Base-by-base conservation (phyloP, 2,329 filamentous ascomycete genomes). In the Westerdykella ornata region DNA sequence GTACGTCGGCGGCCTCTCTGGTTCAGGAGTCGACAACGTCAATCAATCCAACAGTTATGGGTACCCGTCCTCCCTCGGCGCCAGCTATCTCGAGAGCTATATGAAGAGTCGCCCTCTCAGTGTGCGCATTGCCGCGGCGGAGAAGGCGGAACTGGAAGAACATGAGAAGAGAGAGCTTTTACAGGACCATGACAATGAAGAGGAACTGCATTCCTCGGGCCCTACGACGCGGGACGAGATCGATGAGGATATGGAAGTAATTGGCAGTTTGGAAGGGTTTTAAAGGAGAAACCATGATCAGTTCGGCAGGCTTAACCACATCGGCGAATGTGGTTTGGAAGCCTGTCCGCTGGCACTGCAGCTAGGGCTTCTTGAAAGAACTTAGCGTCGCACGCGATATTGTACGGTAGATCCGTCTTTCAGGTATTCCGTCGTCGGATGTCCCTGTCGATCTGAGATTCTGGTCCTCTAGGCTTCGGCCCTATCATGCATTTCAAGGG, bases 81-180 rank as follows among this genome's bases (percentile, higher is more conserved):
- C 63, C 2, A 65, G 60, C 43, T 66, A 65, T 40, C 49, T 66
- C 31, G 63, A 66, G 44, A 63, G 57, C 30, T 66, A 66, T 33
- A 66, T 66, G 61, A 51, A 58, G 44, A 54, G 48, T 16, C 54
- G 62, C 31, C 61, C 62, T 31, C 43, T 65, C 46, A 59, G 60
- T 19, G 62, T 66, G 34, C 40, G 62, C n/a, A 59, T 62, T 47
- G 54, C 56, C 15, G 60, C 61, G 5, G 61, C 57, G 13, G 60
- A 60, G 36, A 54, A 59, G 30, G 62, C 56, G 22, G 59, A 52
- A 12, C 29, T 59, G 26, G 45, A 45, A 14, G 54, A 48, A n/a
- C 36, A 44, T 2, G 60, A 61, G 44, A 56, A 56, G 46, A 39
- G 39, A 33, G 43, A 28, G 30, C 38, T 61, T 37, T n/a, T 41